A percentile compares a stretch with the other conserved stretches of the same genome.
phyloP scores from a whole-genome alignment of 2,329 filamentous ascomycete species.

The Sodiomyces alkalinus region DNA sequence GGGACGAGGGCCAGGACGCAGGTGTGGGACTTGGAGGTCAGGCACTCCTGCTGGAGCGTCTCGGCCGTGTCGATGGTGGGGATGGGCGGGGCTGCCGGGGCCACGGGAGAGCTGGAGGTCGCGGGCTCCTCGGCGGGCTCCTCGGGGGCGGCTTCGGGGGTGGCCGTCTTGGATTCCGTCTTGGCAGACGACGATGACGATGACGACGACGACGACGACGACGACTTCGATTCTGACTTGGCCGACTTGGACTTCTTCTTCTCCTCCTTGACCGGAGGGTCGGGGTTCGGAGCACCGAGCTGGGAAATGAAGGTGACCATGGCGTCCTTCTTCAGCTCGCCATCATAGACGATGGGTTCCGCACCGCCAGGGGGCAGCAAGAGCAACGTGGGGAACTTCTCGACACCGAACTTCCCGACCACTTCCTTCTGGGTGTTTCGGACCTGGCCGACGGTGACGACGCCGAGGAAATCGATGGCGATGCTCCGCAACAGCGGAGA shows the following conservation, averaged over 20 bases:
- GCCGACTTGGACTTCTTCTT: conserved; percentile 23
- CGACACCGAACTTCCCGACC: conserved; percentile 59
- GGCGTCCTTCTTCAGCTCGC: conserved; percentile 70
- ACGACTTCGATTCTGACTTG: conserved; percentile 24
- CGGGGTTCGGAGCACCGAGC: conserved; percentile 63
- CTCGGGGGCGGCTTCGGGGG: conserved; percentile 21
- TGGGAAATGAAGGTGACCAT: conserved; percentile 75
- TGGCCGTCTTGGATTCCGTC: conserved; percentile 11
- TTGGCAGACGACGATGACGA: too few species aligned
- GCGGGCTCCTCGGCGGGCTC: conserved; percentile 16
- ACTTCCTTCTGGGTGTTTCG: conserved; percentile 63
- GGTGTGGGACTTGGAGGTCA: conserved; percentile 61
- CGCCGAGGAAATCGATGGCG: conserved; percentile 79
- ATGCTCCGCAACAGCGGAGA: conserved; percentile 70
- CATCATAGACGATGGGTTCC: conserved; percentile 59
- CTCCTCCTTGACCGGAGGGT: conserved; percentile 42
- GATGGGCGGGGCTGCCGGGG: conserved; percentile 41
- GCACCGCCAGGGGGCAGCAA: conserved; percentile 59
- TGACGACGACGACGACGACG: too few species aligned
- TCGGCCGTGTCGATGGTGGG: conserved; percentile 46
- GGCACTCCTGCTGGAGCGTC: conserved; percentile 54
- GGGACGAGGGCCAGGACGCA: conserved; percentile 69
- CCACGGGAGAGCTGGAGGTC: conserved; percentile 5
- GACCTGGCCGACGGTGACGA: conserved; percentile 67
- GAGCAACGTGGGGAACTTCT: conserved; percentile 65